Percentiles rank a stretch among this genome's conserved stretches.
phyloP scores from a whole-genome alignment of 1,284 basidiomycete genomes.

The Phylloboletellus chloephorus region DNA sequence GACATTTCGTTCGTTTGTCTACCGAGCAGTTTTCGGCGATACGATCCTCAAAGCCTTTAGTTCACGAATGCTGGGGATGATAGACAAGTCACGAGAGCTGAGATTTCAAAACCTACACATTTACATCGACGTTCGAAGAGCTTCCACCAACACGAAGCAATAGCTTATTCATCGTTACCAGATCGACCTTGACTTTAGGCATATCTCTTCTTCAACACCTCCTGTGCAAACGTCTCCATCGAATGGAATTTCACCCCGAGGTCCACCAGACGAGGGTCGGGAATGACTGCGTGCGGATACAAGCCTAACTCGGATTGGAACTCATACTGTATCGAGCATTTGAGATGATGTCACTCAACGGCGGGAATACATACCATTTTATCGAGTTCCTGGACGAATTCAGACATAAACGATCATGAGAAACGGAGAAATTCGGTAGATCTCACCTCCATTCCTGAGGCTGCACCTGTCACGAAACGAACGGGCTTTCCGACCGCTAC shows the following conservation, averaged over 20 bases:
- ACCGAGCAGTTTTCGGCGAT: too few species aligned
- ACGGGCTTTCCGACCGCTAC: constrained; percentile 26
- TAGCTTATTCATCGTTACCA: too few species aligned
- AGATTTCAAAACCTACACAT: too few species aligned
- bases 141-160: too few species aligned
- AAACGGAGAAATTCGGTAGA: neutral
- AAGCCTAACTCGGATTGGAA: constrained; percentile 27
- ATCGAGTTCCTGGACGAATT: constrained; percentile 22
- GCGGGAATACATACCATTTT: constrained; percentile 23
- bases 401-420: neutral
- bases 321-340: constrained; percentile 16
- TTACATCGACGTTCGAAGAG: too few species aligned
- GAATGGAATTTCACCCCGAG: constrained; percentile 31
- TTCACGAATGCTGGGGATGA: too few species aligned
- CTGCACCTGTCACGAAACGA: constrained; percentile 16
- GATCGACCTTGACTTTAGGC: too few species aligned
- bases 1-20: too few species aligned
- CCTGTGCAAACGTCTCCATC: constrained; percentile 20
- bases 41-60: too few species aligned
- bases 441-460: constrained; percentile 20
- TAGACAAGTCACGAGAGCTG: too few species aligned
- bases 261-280: constrained; percentile 25
- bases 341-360: neutral
- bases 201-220: constrained; percentile 20
- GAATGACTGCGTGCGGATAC: constrained; percentile 22